Evolutionary conservation across 2,329 filamentous ascomycete species (phyloP).

Genomic region (Penicillium sclerotigenum): DNA sequence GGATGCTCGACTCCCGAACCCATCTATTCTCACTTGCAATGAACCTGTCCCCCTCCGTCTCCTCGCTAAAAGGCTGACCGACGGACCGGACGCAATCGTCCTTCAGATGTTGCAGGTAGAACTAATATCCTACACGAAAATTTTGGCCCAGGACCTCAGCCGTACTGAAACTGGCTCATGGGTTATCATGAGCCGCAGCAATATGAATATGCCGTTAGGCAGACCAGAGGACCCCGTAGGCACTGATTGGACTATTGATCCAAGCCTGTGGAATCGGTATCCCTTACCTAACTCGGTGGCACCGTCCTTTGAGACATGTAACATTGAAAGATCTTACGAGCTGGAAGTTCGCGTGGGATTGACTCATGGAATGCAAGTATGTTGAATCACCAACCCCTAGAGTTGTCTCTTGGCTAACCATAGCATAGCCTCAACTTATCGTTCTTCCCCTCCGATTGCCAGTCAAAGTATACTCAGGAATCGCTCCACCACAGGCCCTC

Average conservation of each 20-base stretch:
- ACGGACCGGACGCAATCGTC: slow-evolving; percentile 67
- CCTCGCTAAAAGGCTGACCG: slow-evolving; percentile 70
- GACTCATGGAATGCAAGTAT: slow-evolving; percentile 63
- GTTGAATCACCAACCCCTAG: slow-evolving; percentile 19
- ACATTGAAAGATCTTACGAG: slow-evolving; percentile 76
- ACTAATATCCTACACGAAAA: slow-evolving; percentile 72
- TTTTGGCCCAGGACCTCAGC: slow-evolving; percentile 72
- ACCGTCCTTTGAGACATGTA: slow-evolving; percentile 85
- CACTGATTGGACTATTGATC: slow-evolving; percentile 67
- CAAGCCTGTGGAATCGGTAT: slow-evolving; percentile 67
- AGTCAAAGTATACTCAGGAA: slow-evolving; percentile 81
- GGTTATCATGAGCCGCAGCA: slow-evolving; percentile 69
- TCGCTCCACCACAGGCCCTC: slow-evolving; percentile 73
- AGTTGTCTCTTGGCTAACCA: slow-evolving; percentile 16
- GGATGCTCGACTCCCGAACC: slow-evolving; percentile 82
- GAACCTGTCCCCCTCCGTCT: slow-evolving; percentile 77
- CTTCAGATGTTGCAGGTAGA: slow-evolving; percentile 78
- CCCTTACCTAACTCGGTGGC: slow-evolving; percentile 80
- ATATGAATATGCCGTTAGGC: slow-evolving; percentile 70
- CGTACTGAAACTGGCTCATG: slow-evolving; percentile 70
- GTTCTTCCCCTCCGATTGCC: slow-evolving; percentile 75
- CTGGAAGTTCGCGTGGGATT: slow-evolving; percentile 78
- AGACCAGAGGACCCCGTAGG: slow-evolving; percentile 55
- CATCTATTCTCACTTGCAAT: slow-evolving; percentile 85
- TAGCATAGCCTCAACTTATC: slow-evolving; percentile 64